Evolutionary conservation across 345 rosid species (phyloP), one percentile per base, ranked within the genome.

Genomic region (Stellera chamaejasme): DNA sequence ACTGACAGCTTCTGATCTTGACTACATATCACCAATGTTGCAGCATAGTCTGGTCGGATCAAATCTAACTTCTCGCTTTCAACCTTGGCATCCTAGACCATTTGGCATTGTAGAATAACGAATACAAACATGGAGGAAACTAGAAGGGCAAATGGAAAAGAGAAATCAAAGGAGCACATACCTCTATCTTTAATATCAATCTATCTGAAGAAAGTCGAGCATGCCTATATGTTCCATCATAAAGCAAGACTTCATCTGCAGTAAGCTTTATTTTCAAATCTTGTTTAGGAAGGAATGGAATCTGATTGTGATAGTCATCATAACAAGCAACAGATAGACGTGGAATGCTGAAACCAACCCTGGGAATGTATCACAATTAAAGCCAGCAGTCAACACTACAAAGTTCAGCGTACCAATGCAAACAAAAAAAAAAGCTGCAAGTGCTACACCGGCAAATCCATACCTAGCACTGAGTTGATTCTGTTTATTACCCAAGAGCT

Each of bases 261-360:
- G 27, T 16, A 46, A 87, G 55, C 68, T 66, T 65, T 58, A 78
- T 72, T 19, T 52, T 45, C 48, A 80, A 61, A 25, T 60, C 50
- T 48, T 83, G 87, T 50, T 64, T 43, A 55, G 68, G 65, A 47
- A 62, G 10, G 60, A 87, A 80, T 23, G 45, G 66, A 23, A 67
- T 77, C 55, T 15, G 69, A 61, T 82, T 84, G 54, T 51, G 75
- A 53, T 58, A 75, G 57, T 56, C 57, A 68, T 87, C 96, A 53
- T 66, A 66, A 64, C 92, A 77, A 27, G 70, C 78, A 42, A 87
- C 50, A 45, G 42, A 45, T 43, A 78, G 12, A 9, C 55, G 57
- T 27, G 77, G 75, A 56, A 80, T 71, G 41, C 45, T 58, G 11
- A 78, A 78, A 65, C 96, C 96, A 27, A 79, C 78, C 69, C 96